phyloP scores from a whole-genome alignment of 306 rosid genomes.

The Casuarina cunninghamiana region DNA sequence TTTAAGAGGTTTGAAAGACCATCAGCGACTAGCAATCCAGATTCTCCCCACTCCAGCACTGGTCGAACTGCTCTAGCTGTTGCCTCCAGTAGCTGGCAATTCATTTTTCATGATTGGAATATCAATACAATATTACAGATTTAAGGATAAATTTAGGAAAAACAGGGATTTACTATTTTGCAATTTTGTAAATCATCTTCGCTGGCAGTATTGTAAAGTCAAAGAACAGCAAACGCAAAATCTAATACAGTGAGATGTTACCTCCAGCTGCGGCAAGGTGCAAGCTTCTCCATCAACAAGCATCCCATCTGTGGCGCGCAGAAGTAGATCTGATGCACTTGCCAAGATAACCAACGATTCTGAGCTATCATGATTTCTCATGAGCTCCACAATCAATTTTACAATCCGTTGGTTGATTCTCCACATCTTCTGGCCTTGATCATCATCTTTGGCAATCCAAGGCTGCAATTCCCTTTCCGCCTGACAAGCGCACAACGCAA shows the following conservation, averaged over 20 bases:
- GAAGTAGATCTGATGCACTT: slow-evolving; percentile 91
- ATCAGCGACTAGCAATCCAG: slow-evolving; percentile 87
- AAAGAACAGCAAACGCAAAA: slow-evolving; percentile 8
- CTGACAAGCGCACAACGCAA: slow-evolving; percentile 53
- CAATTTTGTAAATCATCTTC: neutral
- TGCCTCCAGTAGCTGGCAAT: slow-evolving; percentile 78
- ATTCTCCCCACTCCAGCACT: slow-evolving; percentile 82
- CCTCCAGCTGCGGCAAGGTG: slow-evolving; percentile 96
- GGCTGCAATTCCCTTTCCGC: slow-evolving; percentile 95
- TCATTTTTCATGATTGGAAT: slow-evolving; percentile 20
- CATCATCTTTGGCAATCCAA: slow-evolving; percentile 98
- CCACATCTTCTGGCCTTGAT: slow-evolving; percentile 94
- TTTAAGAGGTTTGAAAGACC: slow-evolving; percentile 89
- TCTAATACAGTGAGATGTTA: slow-evolving; percentile 27
- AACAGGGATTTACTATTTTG: neutral
- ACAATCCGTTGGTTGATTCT: slow-evolving; percentile 89
- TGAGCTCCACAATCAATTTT: slow-evolving; percentile 83
- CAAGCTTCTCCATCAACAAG: slow-evolving; percentile 98
- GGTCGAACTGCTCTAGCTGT: slow-evolving; percentile 92
- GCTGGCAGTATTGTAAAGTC: neutral
- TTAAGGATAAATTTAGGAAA: neutral
- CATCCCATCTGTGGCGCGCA: slow-evolving; percentile 98
- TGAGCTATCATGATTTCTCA: slow-evolving; percentile 84
- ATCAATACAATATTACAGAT: slow-evolving; percentile 1
- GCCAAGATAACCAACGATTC: slow-evolving; percentile 87